Evolutionary conservation across 148 eudicot species (phyloP).

Genomic region (Tetragonia tetragonoides): DNA sequence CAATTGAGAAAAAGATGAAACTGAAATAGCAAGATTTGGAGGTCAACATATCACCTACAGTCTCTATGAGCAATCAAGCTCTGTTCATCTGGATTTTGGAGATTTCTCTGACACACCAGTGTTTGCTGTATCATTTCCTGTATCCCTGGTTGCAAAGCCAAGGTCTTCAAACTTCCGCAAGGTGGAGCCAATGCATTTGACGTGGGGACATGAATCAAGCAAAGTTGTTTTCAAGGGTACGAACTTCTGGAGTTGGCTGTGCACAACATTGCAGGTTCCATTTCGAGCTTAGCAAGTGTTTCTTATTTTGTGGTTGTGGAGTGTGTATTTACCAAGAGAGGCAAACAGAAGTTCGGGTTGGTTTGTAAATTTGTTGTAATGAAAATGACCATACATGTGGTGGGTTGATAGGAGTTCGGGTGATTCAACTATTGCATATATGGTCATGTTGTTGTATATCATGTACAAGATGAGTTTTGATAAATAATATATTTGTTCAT

Average conservation of each 20-base stretch:
- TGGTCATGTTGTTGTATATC: background rate
- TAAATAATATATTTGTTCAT: background rate
- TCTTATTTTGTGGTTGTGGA: background rate
- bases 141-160: constrained; percentile 3
- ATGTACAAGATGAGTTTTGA: background rate
- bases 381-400: background rate
- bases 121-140: constrained; percentile 2
- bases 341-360: background rate
- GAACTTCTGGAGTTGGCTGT: background rate
- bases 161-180: background rate
- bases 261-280: background rate
- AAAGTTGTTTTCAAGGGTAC: background rate
- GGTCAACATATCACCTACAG: background rate
- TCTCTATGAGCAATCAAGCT: background rate
- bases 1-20: constrained; percentile 46
- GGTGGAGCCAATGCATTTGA: background rate
- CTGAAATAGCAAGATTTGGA: background rate
- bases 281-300: too few relatives aligned
- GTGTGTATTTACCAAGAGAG: background rate
- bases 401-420: background rate
- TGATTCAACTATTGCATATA: background rate
- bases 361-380: background rate
- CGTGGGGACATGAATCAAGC: background rate
- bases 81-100: background rate
- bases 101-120: background rate